A percentile compares a stretch with the other conserved stretches of the same genome.
phyloP scores from a whole-genome alignment of 2,329 filamentous ascomycete species.

The Penicillium sp. region DNA sequence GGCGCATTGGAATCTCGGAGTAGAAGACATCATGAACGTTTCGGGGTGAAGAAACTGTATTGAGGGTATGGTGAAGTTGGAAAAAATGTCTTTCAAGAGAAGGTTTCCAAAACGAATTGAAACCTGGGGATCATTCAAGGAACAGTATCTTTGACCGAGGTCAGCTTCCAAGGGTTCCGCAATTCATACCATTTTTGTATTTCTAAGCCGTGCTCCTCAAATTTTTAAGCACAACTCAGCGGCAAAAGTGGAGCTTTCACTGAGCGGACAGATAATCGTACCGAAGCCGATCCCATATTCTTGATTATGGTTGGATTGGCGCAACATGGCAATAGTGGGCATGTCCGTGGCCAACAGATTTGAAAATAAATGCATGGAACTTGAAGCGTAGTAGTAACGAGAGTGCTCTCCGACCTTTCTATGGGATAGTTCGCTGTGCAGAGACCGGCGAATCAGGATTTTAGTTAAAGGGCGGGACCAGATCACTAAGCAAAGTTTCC shows the following conservation, averaged over 20 bases:
- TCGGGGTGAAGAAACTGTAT: not conserved
- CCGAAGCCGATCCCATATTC: not conserved
- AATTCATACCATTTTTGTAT: not conserved
- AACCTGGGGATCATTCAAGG: not conserved
- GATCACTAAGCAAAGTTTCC: not conserved
- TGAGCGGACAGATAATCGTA: not conserved
- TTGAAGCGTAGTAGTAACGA: not conserved
- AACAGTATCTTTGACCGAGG: no score
- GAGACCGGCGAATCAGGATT: not conserved
- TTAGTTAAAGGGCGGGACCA: not conserved
- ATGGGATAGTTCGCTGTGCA: not conserved
- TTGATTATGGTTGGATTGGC: not conserved
- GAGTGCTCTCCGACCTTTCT: not conserved
- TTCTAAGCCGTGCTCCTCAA: not conserved
- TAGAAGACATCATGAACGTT: not conserved
- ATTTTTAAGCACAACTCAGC: not conserved
- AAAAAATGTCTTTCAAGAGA: not conserved
- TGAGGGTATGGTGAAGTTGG: not conserved
- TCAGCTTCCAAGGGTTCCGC: not conserved
- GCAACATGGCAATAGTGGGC: not conserved
- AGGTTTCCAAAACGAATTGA: not conserved
- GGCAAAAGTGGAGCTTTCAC: not conserved
- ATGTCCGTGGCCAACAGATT: not conserved
- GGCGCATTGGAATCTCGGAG: not conserved
- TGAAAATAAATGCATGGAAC: not conserved